Conservation (phyloP, 2,329 filamentous ascomycete genomes). For the Daldinia sp. region DNA sequence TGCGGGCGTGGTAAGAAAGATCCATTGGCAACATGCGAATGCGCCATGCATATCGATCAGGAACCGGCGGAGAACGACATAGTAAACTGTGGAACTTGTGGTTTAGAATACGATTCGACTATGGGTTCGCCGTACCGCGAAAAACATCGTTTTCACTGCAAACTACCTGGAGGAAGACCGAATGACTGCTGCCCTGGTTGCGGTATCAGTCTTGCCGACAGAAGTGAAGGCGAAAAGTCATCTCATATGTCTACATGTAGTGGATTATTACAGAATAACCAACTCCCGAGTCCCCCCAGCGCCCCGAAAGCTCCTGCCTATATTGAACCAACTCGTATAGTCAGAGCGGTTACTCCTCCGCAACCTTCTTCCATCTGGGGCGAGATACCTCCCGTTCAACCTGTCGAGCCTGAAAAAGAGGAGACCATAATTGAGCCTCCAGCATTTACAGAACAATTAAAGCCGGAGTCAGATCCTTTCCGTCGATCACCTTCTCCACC, state of each 20-base stretch:
- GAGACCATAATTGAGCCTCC: too few species aligned
- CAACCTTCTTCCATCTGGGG: too few species aligned
- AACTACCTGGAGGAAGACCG: background rate
- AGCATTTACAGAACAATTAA: slow-evolving; percentile 1
- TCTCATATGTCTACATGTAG: slow-evolving; percentile 13
- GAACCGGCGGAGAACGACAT: background rate
- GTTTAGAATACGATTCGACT: slow-evolving; percentile 18
- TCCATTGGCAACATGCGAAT: background rate
- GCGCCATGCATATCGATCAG: background rate
- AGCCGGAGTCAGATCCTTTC: background rate
- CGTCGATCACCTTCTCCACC: slow-evolving; percentile 16
- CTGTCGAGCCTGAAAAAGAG: background rate
- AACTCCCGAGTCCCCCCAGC: background rate
- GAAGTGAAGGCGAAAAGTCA: background rate
- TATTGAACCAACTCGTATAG: too few species aligned
- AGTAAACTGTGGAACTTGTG: slow-evolving; percentile 19
- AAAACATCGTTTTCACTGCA: slow-evolving; percentile 12
- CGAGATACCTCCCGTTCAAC: too few species aligned
- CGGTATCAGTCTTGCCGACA: slow-evolving; percentile 12
- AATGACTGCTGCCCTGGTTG: slow-evolving; percentile 28
- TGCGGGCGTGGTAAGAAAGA: slow-evolving; percentile 4
- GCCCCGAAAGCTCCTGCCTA: background rate
- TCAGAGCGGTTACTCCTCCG: too few species aligned
- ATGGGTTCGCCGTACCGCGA: slow-evolving; percentile 30
- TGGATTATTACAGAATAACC: background rate